Percentiles rank a stretch among this genome's conserved stretches.
These are phyloP conservation scores for Phytophthora crassamura DNA, from an alignment of 352 stramenopile species.

Conservation along the genomic window DNA sequence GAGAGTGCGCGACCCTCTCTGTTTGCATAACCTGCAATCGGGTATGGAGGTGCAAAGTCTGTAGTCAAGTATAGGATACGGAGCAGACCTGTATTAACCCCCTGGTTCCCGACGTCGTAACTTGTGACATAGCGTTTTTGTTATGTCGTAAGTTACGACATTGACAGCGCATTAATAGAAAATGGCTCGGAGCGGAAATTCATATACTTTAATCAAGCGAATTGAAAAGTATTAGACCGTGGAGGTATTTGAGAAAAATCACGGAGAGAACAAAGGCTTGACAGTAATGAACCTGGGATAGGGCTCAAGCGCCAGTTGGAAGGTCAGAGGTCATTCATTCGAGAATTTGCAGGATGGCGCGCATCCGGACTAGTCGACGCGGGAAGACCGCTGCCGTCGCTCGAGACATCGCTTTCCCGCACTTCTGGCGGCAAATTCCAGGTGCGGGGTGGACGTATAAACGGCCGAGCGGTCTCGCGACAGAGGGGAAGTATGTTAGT, in stretches of 20 bases:
- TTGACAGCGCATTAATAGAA: not conserved
- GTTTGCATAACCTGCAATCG: no score
- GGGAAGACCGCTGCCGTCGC: not conserved
- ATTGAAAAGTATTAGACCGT: not conserved
- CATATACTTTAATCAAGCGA: constrained; percentile 3
- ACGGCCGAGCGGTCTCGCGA: not conserved
- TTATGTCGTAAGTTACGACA: constrained; percentile 11
- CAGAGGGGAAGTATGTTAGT: constrained; percentile 3
- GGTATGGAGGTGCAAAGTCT: no score
- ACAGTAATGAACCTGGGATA: no score
- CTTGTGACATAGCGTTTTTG: not conserved
- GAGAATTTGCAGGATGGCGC: constrained; percentile 13
- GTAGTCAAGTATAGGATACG: no score
- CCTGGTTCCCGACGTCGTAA: constrained; percentile 6
- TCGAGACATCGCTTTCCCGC: constrained; percentile 7
- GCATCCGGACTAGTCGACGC: not conserved
- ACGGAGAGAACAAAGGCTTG: no score
- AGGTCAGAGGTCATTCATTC: constrained; percentile 15
- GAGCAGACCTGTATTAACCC: no score
- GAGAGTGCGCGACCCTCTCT: no score
- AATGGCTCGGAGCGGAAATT: not conserved
- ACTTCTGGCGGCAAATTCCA: constrained; percentile 19
- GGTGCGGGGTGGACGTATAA: constrained; percentile 20
- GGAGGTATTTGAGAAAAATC: no score
- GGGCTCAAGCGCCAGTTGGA: no score